Evolutionary conservation across 495 filamentous ascomycete genomes (phyloP).

Genomic region (Penicillium pulvis): DNA sequence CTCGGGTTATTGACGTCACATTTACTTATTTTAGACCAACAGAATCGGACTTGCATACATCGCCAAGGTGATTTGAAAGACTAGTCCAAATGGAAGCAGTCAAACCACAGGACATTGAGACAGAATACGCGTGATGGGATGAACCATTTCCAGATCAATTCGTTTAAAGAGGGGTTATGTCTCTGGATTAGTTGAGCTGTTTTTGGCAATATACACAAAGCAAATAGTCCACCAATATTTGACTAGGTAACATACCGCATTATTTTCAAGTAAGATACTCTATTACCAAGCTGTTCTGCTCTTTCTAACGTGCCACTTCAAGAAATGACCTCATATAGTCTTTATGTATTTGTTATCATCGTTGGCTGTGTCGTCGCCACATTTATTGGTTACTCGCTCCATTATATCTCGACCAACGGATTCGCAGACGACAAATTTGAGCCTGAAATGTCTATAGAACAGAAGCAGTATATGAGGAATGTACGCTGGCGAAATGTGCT

Average conservation of each 20-base stretch:
- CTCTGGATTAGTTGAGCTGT: not conserved
- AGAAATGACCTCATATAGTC: constrained; percentile 4
- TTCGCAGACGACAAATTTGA: constrained; percentile 13
- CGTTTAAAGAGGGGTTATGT: not conserved
- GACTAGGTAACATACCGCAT: not conserved
- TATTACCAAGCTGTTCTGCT: not conserved
- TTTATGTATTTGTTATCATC: constrained; percentile 27
- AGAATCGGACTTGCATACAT: not conserved
- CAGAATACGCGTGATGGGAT: not conserved
- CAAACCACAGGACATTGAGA: not conserved
- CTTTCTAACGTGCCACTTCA: not conserved
- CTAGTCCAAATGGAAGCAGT: not conserved
- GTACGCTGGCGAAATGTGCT: constrained; percentile 18
- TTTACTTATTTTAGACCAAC: constrained; percentile 12
- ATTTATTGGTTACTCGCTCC: constrained; percentile 26
- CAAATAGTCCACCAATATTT: not conserved
- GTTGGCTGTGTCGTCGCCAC: constrained; percentile 26
- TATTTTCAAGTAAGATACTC: not conserved
- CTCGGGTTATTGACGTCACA: constrained; percentile 14
- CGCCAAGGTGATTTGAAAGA: not conserved
- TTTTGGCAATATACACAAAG: not conserved
- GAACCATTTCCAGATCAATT: not conserved
- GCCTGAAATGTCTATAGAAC: constrained; percentile 21
- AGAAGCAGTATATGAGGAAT: constrained; percentile 29
- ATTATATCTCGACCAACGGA: constrained; percentile 22